Percentiles rank a stretch among this genome's conserved stretches.
Evolutionary conservation across 192 early-diverging fungal genomes (phyloP).

Genomic region (Coemansia sp.): DNA sequence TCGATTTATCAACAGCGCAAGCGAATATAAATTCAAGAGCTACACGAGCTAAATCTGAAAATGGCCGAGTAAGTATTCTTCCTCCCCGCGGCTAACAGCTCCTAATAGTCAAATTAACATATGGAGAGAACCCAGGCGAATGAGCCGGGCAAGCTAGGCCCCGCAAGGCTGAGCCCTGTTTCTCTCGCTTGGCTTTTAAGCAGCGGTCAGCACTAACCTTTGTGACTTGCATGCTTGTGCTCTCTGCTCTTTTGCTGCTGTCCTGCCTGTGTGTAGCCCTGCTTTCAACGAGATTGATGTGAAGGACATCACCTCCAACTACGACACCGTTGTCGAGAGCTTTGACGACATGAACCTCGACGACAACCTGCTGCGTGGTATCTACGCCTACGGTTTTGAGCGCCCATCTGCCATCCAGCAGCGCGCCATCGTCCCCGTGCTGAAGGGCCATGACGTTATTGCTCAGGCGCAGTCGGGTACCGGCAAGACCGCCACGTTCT

Average conservation of each 20-base stretch:
- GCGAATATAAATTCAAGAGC: slow-evolving; percentile 8
- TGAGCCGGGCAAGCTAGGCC: too few relatives aligned
- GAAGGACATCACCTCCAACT: slow-evolving; percentile 76
- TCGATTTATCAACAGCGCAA: slow-evolving; percentile 2
- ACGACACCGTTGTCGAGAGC: slow-evolving; percentile 88
- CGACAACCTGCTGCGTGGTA: slow-evolving; percentile 89
- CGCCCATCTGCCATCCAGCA: slow-evolving; percentile 95
- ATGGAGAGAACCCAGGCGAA: too few relatives aligned
- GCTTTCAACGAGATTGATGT: slow-evolving; percentile 29
- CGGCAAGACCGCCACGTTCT: slow-evolving; percentile 99
- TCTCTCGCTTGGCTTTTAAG: background rate
- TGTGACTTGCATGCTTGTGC: background rate
- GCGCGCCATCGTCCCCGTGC: slow-evolving; percentile 92
- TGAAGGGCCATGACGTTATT: slow-evolving; percentile 96
- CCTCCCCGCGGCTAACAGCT: background rate
- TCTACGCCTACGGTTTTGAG: slow-evolving; percentile 98
- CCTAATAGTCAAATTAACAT: too few relatives aligned
- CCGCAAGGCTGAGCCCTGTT: background rate
- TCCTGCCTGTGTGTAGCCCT: slow-evolving; percentile 1
- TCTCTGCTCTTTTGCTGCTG: background rate
- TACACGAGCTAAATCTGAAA: slow-evolving; percentile 3
- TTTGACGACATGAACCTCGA: slow-evolving; percentile 95
- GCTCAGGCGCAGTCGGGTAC: slow-evolving; percentile 99
- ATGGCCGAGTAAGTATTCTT: slow-evolving; percentile 51
- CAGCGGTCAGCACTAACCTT: too few relatives aligned